Conservation (phyloP, 2,329 filamentous ascomycete species). For the Sarocladium kiliense region DNA sequence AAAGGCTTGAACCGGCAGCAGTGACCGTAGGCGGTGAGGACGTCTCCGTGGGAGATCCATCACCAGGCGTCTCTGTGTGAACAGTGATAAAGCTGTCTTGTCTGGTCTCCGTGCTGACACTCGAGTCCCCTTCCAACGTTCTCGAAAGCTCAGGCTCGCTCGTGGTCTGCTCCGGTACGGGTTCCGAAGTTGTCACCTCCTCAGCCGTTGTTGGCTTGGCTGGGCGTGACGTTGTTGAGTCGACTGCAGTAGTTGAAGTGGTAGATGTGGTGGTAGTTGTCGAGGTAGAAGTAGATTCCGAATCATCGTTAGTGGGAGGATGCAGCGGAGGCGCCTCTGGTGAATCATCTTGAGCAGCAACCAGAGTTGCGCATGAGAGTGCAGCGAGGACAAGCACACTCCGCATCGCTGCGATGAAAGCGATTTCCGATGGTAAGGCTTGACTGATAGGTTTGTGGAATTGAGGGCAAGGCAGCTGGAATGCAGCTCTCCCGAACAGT, state of each 20-base stretch:
- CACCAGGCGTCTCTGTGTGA: not conserved
- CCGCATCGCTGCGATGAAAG: not conserved
- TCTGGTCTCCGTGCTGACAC: not conserved
- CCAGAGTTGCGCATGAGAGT: not conserved
- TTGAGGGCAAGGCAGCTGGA: not conserved
- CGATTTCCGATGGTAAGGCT: not conserved
- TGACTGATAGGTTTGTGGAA: no score
- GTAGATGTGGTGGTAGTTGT: not conserved
- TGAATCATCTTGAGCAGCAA: constrained; percentile 1
- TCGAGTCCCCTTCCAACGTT: not conserved
- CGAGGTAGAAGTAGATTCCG: not conserved
- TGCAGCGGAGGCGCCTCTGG: constrained; percentile 7
- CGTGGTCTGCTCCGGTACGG: not conserved
- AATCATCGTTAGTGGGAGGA: not conserved
- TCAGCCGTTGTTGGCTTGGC: not conserved
- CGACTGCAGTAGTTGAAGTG: not conserved
- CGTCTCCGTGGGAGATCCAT: not conserved
- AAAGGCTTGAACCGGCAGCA: not conserved
- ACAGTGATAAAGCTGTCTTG: not conserved
- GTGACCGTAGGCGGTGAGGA: not conserved
- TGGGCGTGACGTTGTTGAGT: not conserved
- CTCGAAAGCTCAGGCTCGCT: not conserved
- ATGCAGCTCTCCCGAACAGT: no score
- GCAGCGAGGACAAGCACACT: not conserved
- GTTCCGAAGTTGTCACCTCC: not conserved